Evolutionary conservation across 371 early-diverging fungal species (phyloP), one percentile per base, ranked within the genome.

Genomic region (Syncephalastrum sp.): DNA sequence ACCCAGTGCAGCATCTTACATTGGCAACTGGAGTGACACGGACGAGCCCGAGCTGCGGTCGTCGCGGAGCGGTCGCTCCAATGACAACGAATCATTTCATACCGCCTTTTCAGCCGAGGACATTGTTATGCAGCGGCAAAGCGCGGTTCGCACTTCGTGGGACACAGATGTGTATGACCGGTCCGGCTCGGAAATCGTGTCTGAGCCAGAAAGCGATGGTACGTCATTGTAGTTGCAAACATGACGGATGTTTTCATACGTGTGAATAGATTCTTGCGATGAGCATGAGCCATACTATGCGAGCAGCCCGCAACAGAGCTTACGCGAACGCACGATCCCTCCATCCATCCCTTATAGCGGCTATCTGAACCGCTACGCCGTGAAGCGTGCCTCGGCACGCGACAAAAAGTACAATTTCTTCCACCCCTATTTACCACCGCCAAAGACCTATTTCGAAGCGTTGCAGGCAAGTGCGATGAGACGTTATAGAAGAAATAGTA

Each of bases 271-370:
- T 33, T 33, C 38, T 8, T 33, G 8, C 8, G 8, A 33, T 1
- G 38, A 33, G 38, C 38, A 33, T 33, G 38, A 33, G 8, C 38
- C 38, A 5, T 33, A 10, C 10, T 33, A 33, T 33, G 38, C 38
- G 38, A 33, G 7, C 38, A 12, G 38, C 38, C 7, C 38, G 12
- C 38, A 33, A 10, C 38, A 33, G 38, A 33, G 38, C 12, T 33
- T 33, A 12, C 38, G 38, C 27, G 58, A 52, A 44, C 15, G 69
- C 12, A 64, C 78, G 2, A 68, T 74, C 15, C 78, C 84, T 23
- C 77, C 82, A 27, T 86, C 89, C 6, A 89, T 89, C 63, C 88
- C 88, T 5, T 89, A 89, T 50, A 84, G 88, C 44, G 78, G 73
- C 25, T 89, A 87, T 47, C 75, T 89, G 7, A 77, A 79, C 49